A percentile compares a stretch with the other conserved stretches of the same genome.
phyloP scores from a whole-genome alignment of 176 grass and related monocot species.

The Carex myosuroides region DNA sequence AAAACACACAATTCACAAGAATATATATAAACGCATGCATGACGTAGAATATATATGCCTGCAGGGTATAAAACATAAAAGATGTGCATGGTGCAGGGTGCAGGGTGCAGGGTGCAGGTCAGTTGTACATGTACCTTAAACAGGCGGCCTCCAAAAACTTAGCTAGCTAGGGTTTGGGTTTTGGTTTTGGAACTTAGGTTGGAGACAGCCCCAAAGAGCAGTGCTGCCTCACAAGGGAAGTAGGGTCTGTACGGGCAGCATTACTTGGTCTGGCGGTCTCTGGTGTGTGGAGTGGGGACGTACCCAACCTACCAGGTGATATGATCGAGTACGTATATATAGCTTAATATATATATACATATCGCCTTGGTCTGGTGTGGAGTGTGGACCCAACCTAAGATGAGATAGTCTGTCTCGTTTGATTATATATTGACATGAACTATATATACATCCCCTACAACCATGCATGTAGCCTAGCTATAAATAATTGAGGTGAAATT shows the following conservation, averaged over 20 bases:
- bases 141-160: neutral
- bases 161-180: neutral
- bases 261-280: conserved; percentile 1
- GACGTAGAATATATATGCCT: neutral
- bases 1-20: neutral
- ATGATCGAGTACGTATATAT: too few species aligned
- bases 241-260: neutral
- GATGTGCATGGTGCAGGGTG: neutral
- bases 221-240: neutral
- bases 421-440: too few species aligned
- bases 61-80: neutral
- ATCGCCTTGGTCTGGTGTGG: neutral
- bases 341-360: too few species aligned
- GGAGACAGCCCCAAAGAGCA: neutral
- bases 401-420: too few species aligned
- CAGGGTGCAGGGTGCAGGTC: neutral
- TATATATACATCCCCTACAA: too few species aligned
- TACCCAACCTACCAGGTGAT: conserved; percentile 12
- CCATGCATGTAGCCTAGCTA: too few species aligned
- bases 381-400: neutral
- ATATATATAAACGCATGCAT: neutral
- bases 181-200: neutral
- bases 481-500: too few species aligned
- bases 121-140: neutral
- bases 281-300: neutral